Percentiles rank a stretch among this genome's conserved stretches.
These are phyloP conservation scores for Elongisporangium anandrum DNA, from an alignment of 352 stramenopile species.

Conservation along the genomic window DNA sequence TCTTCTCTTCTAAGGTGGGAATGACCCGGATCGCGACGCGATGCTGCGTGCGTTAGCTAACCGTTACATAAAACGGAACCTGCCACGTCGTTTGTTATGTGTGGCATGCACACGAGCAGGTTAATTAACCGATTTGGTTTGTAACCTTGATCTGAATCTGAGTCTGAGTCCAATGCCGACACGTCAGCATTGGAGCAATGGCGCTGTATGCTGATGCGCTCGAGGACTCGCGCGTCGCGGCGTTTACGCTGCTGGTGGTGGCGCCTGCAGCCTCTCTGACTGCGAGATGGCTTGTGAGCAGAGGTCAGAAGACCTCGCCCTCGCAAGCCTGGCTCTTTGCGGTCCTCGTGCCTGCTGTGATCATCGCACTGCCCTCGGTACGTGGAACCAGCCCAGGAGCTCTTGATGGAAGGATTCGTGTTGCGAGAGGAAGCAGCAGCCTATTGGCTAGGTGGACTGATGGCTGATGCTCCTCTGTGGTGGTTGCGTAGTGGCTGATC, in stretches of 20 bases:
- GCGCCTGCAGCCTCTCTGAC: constrained; percentile 29
- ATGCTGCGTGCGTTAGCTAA: background rate
- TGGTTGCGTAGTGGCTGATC: constrained; percentile 11
- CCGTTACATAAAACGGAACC: background rate
- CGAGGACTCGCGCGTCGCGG: constrained; percentile 33
- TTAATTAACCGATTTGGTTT: too few species aligned
- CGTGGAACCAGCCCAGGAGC: background rate
- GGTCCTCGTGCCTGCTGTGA: constrained; percentile 29
- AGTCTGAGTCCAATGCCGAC: background rate
- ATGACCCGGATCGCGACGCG: background rate
- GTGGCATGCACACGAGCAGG: too few species aligned
- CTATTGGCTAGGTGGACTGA: background rate
- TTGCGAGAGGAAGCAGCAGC: background rate
- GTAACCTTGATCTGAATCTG: background rate
- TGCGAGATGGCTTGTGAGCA: constrained; percentile 23
- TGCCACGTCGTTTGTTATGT: background rate
- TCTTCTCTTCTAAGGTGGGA: background rate
- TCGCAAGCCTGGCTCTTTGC: constrained; percentile 38
- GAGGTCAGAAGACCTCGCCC: constrained; percentile 39
- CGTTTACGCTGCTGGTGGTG: constrained; percentile 44
- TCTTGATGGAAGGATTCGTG: background rate
- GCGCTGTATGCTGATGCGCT: constrained; percentile 40
- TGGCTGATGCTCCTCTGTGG: background rate
- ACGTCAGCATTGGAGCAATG: background rate
- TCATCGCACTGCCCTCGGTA: constrained; percentile 38